Conservation (phyloP, 805 yeast species). For the Debaryomyces tyrocola region DNA sequence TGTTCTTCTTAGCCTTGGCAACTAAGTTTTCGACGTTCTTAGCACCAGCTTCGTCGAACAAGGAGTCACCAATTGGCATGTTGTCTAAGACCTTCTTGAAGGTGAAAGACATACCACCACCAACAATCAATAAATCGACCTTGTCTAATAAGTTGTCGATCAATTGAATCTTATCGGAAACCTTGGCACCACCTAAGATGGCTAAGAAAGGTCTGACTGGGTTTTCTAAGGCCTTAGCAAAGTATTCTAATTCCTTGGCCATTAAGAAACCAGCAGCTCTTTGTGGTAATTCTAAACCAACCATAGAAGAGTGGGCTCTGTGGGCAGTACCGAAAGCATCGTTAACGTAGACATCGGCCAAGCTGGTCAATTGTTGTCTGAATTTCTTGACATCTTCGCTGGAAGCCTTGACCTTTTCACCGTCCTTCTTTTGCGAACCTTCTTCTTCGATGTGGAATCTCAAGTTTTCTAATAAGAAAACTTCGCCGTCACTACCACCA, state of each 20-base stretch:
- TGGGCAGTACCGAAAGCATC: slow-evolving; percentile 99
- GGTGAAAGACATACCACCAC: slow-evolving; percentile 99
- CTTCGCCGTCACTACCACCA: slow-evolving; percentile 72
- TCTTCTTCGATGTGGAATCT: slow-evolving; percentile 99
- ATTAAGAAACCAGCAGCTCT: slow-evolving; percentile 98
- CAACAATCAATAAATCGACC: slow-evolving; percentile 91
- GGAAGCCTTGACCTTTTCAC: slow-evolving; percentile 91
- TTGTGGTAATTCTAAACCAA: slow-evolving; percentile 92
- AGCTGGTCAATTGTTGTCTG: slow-evolving; percentile 85
- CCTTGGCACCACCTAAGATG: slow-evolving; percentile 99
- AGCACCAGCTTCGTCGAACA: slow-evolving; percentile 93
- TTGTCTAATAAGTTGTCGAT: slow-evolving; percentile 96
- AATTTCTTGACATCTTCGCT: slow-evolving; percentile 79
- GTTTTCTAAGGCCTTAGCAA: slow-evolving; percentile 97
- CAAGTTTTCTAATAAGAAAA: slow-evolving; percentile 92
- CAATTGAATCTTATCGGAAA: slow-evolving; percentile 96
- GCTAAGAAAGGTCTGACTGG: slow-evolving; percentile 98
- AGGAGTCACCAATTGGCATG: slow-evolving; percentile 87
- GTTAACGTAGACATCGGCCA: slow-evolving; percentile 96
- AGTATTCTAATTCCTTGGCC: slow-evolving; percentile 95
- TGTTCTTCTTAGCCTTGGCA: slow-evolving; percentile 95
- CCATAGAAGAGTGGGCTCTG: slow-evolving; percentile 99
- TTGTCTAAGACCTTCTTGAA: slow-evolving; percentile 90
- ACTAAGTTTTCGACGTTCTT: slow-evolving; percentile 89
- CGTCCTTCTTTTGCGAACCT: slow-evolving; percentile 89